Evolutionary conservation across 2,329 filamentous ascomycete species (phyloP), one percentile per base, ranked within the genome.

Genomic region (Neofusicoccum cordaticola): DNA sequence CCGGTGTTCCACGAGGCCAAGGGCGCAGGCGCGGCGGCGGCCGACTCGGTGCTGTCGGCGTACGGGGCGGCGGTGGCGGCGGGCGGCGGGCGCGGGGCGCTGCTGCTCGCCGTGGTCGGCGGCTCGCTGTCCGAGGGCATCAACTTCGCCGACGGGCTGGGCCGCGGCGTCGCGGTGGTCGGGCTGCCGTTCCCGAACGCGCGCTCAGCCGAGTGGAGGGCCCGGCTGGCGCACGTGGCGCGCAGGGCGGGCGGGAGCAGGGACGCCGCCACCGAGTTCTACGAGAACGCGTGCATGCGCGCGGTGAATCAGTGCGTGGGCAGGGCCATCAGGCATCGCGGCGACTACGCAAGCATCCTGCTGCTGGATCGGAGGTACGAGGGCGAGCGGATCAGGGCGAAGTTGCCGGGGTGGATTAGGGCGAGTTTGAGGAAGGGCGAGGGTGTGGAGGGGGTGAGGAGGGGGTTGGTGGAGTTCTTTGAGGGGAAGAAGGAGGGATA

Each of bases 271-370:
- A 82, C 89, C 61, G 91, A 94, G 66, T 96, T 92, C 73, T 96
- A 96, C 73, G 93, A 97, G 75, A 98, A 98, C 74, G 87, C 92
- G 0, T 97, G 93, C 75, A 97, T 99, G 93, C 85, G 95, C 44
- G 92, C 93, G 4, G 95, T 99, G 4, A 99, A 99, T 75, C 95
- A 99, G 80, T 95, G 92, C 73, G 93, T 99, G 69, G 95, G 95
- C 0, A 84, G 95, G 65, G 95, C 93, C 1, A 97, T 99, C 71
- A 84, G 95, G 52, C 95, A 99, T 74, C 85, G 85, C 63, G 87
- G 86, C 27, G 95, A 99, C 78, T 98, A 96, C 78, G 95, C 95
- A 4, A 88, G 90, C 15, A 97, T 99, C 68, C 79, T 97, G 64
- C 84, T 99, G 73, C 81, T 95, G 39, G 95, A 99, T 77, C 83